Base-by-base conservation (phyloP, 1,139 yeast genomes). In the Lodderomyces elongisporus region DNA sequence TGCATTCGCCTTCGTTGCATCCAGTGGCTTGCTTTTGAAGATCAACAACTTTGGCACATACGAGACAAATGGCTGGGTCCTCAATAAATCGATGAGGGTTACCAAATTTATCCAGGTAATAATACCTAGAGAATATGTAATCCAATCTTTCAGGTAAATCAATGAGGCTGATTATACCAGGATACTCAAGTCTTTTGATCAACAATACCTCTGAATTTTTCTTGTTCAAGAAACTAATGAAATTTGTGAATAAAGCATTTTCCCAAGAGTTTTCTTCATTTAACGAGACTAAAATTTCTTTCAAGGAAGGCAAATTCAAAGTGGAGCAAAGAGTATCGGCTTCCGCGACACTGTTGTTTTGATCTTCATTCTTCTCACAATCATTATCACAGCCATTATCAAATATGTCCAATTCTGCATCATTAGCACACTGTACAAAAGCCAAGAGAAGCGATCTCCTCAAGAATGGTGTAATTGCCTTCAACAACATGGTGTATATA, bases 41-140 rank as follows among this genome's bases (percentile, higher is more conserved):
- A 42, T 80, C 80, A 18, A 85, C 69, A 4, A 81, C 69, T 10
- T 65, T 62, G 1, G 89, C 93, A 58, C 98, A 91, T 44, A 82
- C 81, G 35, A 91, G 59, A 49, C 98, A 91, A 9, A 91, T 65
- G 0, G 95, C 96, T 0, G 95, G 94, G 44, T 88, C 95, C 21
- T 73, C 69, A 22, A 71, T 73, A n/a, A 50, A 42, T 40, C 48
- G 51, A 39, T 62, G 60, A 1, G 73, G 74, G 31, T 62, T 61
- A 32, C 60, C 57, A 20, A 59, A 62, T 34, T 60, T 58, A 30
- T 67, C 66, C 48, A 62, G 64, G 45, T 77, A 74, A 39, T 75
- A 67, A 38, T 70, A 66, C 22, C 73, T 66, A 2, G 83, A 71
- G 59, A 81, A 85, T 47, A 89, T 80, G 29, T 66, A 69, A 45